Evolutionary conservation across 208 protist genomes (phyloP), one percentile per base, ranked within the genome.

Genomic region (Leishmania gerbilli): DNA sequence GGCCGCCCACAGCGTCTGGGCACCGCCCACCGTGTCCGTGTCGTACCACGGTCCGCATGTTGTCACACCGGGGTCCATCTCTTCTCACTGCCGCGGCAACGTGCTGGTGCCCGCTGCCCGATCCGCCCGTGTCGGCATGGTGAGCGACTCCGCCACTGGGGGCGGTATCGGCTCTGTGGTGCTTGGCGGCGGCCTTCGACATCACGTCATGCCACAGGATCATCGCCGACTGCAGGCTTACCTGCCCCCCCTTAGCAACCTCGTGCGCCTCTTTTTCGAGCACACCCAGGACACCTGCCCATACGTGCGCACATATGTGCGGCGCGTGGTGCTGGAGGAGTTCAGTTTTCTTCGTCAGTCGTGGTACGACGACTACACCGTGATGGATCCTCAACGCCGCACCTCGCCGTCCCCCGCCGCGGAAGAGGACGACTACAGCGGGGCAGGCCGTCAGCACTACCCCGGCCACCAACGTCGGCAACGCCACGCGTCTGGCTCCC

Each of bases 261-360:
- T 94, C 55, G 82, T 92, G 7, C 89, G 88, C 3, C 79, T 91
- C 68, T 87, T 87, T 49, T 80, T 92, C 9, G 87, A 92, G 85
- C 80, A 87, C 71, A 89, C 89, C 24, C 88, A 94, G 49, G 91
- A 92, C 76, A 79, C 86, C 79, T 97, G 91, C 78, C 92, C 91
- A 27, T 89, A 90, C 84, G 88, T 94, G 58, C 84, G 86, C 51
- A 79, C 90, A 0, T 89, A 92, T 80, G 87, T 89, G 13, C 84
- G 85, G 58, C 89, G 89, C 49, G 86, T 94, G 7, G 78, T 93
- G 15, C 62, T 89, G n/a, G 91, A 95, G 67, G 89, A 93, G 79
- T 87, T 94, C 64, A 84, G 80, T 53, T 88, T 93, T 47, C 82
- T 95, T 64, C 79, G 84, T 49, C 84, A 91, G 77, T 84, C 84